A percentile compares a stretch with the other conserved stretches of the same genome.
Conservation (phyloP, 176 grass and related monocot species). For the Raddia guianensis region DNA sequence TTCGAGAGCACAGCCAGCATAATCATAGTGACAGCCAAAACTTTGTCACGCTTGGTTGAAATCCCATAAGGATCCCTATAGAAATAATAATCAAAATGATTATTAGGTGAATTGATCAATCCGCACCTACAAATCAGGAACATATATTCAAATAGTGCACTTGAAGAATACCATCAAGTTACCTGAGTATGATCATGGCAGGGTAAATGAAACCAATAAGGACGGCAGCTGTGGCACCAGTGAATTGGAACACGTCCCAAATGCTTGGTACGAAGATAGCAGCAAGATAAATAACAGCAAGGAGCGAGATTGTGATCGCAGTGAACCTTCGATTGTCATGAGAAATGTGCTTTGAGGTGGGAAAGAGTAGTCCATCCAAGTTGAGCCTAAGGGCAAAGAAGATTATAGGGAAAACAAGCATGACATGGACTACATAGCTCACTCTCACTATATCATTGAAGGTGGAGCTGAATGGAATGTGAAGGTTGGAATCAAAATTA, state of each 20-base stretch:
- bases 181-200: constrained; percentile 77
- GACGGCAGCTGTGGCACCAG: constrained; percentile 74
- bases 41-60: constrained; percentile 64
- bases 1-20: constrained; percentile 72
- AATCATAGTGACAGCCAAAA: constrained; percentile 78
- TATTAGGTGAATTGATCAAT: neutral
- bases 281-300: constrained; percentile 69
- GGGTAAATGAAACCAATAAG: constrained; percentile 93
- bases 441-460: constrained; percentile 81
- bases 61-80: constrained; percentile 76
- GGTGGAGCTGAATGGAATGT: constrained; percentile 62
- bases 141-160: neutral
- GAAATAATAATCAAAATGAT: neutral
- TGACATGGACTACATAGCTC: constrained; percentile 87
- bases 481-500: constrained; percentile 83
- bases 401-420: constrained; percentile 93
- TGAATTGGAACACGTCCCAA: constrained; percentile 92
- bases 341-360: constrained; percentile 56
- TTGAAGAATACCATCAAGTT: neutral
- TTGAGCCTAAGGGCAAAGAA: constrained; percentile 87
- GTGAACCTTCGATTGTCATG: constrained; percentile 62
- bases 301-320: constrained; percentile 53
- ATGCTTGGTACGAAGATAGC: constrained; percentile 86
- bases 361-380: constrained; percentile 83
- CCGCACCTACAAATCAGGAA: neutral